Conservation (phyloP, 176 grass and related monocot species). For the Oryza coarctata region DNA sequence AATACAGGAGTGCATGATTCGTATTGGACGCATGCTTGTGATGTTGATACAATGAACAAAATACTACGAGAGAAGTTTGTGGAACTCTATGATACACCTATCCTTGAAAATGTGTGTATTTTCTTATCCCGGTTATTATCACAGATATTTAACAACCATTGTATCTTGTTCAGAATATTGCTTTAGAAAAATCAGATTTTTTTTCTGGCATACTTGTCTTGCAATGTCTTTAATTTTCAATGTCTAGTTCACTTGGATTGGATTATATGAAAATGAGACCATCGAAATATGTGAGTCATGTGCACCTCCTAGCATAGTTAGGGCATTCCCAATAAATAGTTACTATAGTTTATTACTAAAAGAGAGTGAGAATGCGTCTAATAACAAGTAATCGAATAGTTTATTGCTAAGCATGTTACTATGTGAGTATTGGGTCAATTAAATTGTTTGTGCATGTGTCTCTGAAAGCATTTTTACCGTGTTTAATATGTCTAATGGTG, state of each 20-base stretch:
- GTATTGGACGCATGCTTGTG: conserved; percentile 96
- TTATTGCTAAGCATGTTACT: neutral
- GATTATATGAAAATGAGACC: neutral
- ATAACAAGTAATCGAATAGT: neutral
- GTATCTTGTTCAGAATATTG: neutral
- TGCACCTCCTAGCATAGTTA: neutral
- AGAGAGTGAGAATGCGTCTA: neutral
- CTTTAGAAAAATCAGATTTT: neutral
- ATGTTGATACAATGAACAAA: conserved; percentile 90
- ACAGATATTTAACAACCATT: neutral
- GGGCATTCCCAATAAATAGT: neutral
- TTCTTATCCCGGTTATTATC: conserved; percentile 27
- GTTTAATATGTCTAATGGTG: neutral
- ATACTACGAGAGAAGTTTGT: conserved; percentile 96
- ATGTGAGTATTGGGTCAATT: neutral
- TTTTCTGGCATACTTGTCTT: neutral
- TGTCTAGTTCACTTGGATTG: neutral
- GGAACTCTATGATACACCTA: conserved; percentile 83
- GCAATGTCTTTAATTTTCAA: neutral
- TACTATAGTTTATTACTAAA: neutral
- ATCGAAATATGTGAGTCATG: neutral
- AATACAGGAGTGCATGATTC: conserved; percentile 97
- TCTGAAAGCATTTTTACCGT: neutral
- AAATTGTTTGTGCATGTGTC: neutral
- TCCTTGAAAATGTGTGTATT: conserved; percentile 81